Conservation (phyloP, 306 rosid species). For the Cicer bijugum region DNA sequence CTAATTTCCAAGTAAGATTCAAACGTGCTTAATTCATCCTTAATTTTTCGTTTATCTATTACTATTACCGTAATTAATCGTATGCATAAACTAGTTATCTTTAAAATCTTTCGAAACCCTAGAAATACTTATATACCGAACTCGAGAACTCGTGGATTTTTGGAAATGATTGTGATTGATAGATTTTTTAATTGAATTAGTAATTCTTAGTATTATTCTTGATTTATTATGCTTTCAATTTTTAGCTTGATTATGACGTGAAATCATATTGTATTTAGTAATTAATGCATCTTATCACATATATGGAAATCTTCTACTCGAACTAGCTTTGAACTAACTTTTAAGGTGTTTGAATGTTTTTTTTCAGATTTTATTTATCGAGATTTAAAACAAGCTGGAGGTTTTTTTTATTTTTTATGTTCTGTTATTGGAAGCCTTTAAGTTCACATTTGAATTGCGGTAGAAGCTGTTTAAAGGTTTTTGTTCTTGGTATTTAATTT, state of each 20-base stretch:
- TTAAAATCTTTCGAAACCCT: conserved; percentile 47
- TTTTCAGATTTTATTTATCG: conserved; percentile 2
- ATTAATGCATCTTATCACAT: conserved; percentile 3
- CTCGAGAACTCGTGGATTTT: conserved; percentile 10
- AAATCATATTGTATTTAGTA: background rate
- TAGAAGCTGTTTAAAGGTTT: background rate
- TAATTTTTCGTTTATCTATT: background rate
- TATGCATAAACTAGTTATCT: background rate
- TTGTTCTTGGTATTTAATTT: conserved; percentile 2
- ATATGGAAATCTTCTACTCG: background rate
- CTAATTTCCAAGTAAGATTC: conserved; percentile 43
- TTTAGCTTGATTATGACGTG: background rate
- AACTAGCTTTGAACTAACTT: conserved; percentile 25
- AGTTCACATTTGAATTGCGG: conserved; percentile 25
- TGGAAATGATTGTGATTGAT: background rate
- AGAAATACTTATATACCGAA: background rate
- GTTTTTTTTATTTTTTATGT: background rate
- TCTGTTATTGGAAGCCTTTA: background rate
- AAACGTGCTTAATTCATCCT: background rate
- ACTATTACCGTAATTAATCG: background rate
- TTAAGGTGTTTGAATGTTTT: conserved; percentile 13
- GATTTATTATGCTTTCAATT: conserved; percentile 22
- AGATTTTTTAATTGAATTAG: background rate
- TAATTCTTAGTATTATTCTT: conserved; percentile 16
- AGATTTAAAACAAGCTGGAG: background rate